Evolutionary conservation across 352 stramenopile species (phyloP), one percentile per base, ranked within the genome.

Genomic region (Phytophthora vignae): DNA sequence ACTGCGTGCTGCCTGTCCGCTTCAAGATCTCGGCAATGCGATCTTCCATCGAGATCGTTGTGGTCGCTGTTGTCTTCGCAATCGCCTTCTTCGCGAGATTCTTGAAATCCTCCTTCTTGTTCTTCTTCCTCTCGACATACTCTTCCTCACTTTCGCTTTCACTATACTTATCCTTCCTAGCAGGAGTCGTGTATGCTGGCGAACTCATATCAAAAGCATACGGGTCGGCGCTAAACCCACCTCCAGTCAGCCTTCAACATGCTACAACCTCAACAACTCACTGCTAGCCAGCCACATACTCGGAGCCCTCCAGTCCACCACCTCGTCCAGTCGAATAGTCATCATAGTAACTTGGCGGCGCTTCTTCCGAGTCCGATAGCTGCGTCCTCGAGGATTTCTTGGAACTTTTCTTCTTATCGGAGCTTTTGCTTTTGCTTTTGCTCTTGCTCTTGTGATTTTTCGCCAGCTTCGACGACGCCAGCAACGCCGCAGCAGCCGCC

Each of bases 1-100:
- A 66, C 6, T 83, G 71, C 6, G 85, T 79, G 54, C 85, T 95
- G 1, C 89, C 89, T 11, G 87, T 93, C 8, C 89, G 85, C 60
- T 93, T 88, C 21, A 96, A 68, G 50, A 96, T 95, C 52, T 92
- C 71, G 0, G 86, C 83, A 11, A 95, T 77, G 8, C 89, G 85
- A 55, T 95, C 87, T 77, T 96, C 82, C 50, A 96, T 73, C 0
- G 82, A 89, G 1, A 87, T 60, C 17, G 63, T 27, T 25, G 67
- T 53, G n/a, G 38, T 60, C 17, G 61, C 33, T 25, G 67, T 53
- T 15, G 38, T 66, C 50, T 75, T 66, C 5, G 66, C 58, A 38
- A 67, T 10, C 2, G 64, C 69, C 55, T 80, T 78, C 54, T 79
- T 83, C 25, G 71, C 63, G 25, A 75, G 64, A 5, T 33, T 31